A percentile compares a stretch with the other conserved stretches of the same genome.
Evolutionary conservation across 495 filamentous ascomycete genomes (phyloP).

Genomic region (Neurospora tetraspora): DNA sequence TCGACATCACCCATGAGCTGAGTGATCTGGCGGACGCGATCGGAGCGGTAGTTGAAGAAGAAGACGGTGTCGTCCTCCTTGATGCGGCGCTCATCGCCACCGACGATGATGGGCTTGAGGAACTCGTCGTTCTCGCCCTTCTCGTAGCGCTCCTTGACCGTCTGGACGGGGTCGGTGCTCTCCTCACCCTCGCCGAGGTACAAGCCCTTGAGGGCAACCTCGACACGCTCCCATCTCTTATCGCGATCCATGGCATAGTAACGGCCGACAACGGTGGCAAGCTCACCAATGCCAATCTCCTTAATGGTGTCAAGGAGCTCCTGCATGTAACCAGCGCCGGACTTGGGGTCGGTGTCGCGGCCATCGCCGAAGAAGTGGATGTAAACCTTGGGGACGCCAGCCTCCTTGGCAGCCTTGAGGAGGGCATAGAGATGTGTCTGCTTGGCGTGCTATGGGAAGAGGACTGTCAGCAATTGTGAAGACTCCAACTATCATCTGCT

Average conservation of each 20-base stretch:
- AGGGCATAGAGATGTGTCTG: conserved; percentile 85
- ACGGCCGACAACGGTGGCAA: conserved; percentile 89
- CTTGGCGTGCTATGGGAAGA: conserved; percentile 59
- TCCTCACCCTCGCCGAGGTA: conserved; percentile 77
- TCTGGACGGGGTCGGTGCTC: conserved; percentile 72
- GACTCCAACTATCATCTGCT: background rate
- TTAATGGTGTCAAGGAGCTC: conserved; percentile 65
- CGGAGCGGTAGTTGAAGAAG: conserved; percentile 99
- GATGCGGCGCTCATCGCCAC: conserved; percentile 72
- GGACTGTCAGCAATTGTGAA: conserved; percentile 7
- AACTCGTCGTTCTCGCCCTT: conserved; percentile 93
- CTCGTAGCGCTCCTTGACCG: conserved; percentile 77
- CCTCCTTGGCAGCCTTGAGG: conserved; percentile 78
- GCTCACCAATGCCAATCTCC: conserved; percentile 75
- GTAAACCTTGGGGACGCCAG: conserved; percentile 78
- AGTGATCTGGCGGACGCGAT: conserved; percentile 93
- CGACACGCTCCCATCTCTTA: conserved; percentile 95
- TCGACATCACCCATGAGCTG: conserved; percentile 88
- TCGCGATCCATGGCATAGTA: conserved; percentile 99
- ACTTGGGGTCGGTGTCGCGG: conserved; percentile 95
- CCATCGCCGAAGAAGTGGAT: conserved; percentile 99
- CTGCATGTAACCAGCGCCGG: conserved; percentile 74
- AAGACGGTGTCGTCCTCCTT: conserved; percentile 91
- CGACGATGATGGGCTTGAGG: conserved; percentile 92
- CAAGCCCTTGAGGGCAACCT: conserved; percentile 80